These are phyloP conservation scores for Leishmania major DNA, from an alignment of 208 protist species.

Conservation along the genomic window DNA sequence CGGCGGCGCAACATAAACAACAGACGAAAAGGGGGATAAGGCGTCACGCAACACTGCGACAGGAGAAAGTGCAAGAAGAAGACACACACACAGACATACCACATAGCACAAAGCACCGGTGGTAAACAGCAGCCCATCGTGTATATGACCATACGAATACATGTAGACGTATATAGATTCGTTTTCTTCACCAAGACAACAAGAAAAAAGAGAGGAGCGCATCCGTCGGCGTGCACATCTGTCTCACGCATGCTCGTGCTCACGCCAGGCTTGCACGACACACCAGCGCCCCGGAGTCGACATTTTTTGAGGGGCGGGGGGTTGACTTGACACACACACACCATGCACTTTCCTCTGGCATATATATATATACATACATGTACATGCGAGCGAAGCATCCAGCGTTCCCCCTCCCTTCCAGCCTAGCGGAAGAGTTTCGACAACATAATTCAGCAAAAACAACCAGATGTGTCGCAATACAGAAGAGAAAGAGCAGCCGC, in stretches of 20 bases:
- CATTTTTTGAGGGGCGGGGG: too few relatives aligned
- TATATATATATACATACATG: not conserved
- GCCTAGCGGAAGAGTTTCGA: too few relatives aligned
- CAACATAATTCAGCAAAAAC: too few relatives aligned
- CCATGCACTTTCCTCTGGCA: not conserved
- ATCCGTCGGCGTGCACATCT: not conserved
- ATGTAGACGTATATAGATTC: not conserved
- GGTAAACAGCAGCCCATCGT: too few relatives aligned
- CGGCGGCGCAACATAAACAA: not conserved
- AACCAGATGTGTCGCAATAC: too few relatives aligned
- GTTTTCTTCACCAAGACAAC: not conserved
- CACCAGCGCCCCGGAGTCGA: too few relatives aligned
- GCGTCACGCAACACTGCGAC: fast-evolving
- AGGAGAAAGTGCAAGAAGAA: too few relatives aligned
- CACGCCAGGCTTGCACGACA: too few relatives aligned
- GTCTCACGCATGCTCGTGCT: not conserved
- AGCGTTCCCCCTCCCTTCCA: too few relatives aligned
- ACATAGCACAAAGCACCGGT: not conserved
- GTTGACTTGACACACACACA: too few relatives aligned
- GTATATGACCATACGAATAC: too few relatives aligned
- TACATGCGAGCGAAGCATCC: not conserved
- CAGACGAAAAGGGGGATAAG: not conserved
- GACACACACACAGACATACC: not conserved
- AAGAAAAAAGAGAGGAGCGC: slow-evolving; percentile 9
- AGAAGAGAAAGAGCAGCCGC: too few relatives aligned